Percentiles rank a stretch among this genome's conserved stretches.
phyloP scores from a whole-genome alignment of 2,329 filamentous ascomycete species.

The Aspergillus uvarum region DNA sequence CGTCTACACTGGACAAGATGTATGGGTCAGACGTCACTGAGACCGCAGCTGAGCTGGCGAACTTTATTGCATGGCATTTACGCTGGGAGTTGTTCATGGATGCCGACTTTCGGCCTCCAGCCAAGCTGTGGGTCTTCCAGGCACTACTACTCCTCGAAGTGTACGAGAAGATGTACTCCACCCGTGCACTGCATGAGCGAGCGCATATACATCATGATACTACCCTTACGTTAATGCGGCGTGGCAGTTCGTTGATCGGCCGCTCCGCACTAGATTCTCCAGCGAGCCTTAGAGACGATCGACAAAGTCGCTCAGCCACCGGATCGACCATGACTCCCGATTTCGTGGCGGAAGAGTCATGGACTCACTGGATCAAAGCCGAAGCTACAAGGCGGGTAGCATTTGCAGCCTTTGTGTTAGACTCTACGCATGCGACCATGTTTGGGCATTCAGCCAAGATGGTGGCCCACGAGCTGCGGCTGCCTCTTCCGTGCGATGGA shows the following conservation, averaged over 20 bases:
- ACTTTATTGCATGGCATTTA: conserved; percentile 90
- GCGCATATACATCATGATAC: conserved; percentile 97
- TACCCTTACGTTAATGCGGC: conserved; percentile 90
- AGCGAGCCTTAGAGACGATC: conserved; percentile 67
- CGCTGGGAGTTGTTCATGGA: conserved; percentile 96
- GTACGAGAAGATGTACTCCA: conserved; percentile 98
- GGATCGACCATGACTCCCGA: conserved; percentile 53
- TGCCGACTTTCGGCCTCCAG: conserved; percentile 81
- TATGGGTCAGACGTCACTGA: conserved; percentile 72
- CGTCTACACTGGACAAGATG: conserved; percentile 80
- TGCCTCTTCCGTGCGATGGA: conserved; percentile 90
- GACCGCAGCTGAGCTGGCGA: conserved; percentile 77
- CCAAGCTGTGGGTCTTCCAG: conserved; percentile 95
- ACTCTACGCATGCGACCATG: conserved; percentile 96
- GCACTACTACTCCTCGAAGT: conserved; percentile 83
- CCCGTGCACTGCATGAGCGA: conserved; percentile 83
- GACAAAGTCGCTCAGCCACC: conserved; percentile 40
- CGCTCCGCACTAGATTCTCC: conserved; percentile 82
- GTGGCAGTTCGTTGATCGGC: conserved; percentile 86
- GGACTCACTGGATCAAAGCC: conserved; percentile 93
- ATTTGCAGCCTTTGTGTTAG: conserved; percentile 91
- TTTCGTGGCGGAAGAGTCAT: conserved; percentile 78
- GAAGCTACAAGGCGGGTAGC: conserved; percentile 87
- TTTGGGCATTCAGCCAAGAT: conserved; percentile 96
- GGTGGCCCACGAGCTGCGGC: conserved; percentile 91